Conservation (phyloP, 2,329 filamentous ascomycete species). For the Xylaria polymorpha region DNA sequence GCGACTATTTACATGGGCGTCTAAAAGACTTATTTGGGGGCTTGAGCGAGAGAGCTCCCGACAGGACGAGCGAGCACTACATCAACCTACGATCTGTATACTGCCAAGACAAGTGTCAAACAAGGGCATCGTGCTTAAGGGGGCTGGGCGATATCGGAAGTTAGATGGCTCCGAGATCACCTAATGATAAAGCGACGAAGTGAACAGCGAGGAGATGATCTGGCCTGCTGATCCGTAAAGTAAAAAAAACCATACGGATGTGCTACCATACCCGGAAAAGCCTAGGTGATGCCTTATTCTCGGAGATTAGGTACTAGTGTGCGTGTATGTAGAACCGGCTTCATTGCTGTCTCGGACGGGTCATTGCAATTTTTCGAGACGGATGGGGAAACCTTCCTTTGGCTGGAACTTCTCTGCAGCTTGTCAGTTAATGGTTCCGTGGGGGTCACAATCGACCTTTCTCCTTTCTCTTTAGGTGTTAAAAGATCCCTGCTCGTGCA, state of each 20-base stretch:
- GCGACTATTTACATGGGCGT: not conserved
- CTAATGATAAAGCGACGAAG: conserved; percentile 10
- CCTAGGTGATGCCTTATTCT: not conserved
- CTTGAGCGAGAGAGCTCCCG: not conserved
- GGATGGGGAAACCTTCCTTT: not conserved
- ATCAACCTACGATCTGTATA: not conserved
- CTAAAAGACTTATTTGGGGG: not conserved
- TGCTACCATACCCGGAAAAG: not conserved
- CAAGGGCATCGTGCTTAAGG: not conserved
- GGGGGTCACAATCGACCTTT: conserved; percentile 23
- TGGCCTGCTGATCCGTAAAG: not conserved
- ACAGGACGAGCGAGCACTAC: not conserved
- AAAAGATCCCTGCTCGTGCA: conserved; percentile 10
- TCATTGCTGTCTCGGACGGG: too few species aligned
- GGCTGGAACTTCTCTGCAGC: not conserved
- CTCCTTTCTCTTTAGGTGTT: not conserved
- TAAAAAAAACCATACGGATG: not conserved
- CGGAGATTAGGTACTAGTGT: too few species aligned
- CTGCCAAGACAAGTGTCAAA: not conserved
- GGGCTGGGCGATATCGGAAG: conserved; percentile 15
- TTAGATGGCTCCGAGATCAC: not conserved
- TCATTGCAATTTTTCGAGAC: not conserved
- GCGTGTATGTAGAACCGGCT: too few species aligned
- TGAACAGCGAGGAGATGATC: not conserved
- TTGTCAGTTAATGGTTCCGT: conserved; percentile 9